Percentiles rank a stretch among this genome's conserved stretches.
Conservation (phyloP, 352 stramenopile genomes). For the Pseudoperonospora humuli region DNA sequence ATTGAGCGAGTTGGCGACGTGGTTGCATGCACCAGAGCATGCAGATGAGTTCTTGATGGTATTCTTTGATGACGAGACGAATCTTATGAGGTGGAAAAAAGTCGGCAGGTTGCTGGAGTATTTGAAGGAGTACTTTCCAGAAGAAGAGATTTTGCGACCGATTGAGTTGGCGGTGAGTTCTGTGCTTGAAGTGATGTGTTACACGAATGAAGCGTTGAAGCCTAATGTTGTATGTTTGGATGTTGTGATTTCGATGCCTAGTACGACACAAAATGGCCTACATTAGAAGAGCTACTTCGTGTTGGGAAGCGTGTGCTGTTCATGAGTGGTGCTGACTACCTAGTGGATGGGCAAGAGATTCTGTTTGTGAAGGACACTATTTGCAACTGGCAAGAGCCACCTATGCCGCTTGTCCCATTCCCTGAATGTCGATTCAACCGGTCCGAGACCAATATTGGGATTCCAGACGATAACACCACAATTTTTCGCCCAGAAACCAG, state of each 20-base stretch:
- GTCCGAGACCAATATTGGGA: conserved; percentile 27
- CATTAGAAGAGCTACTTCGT: conserved; percentile 51
- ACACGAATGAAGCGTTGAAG: neutral
- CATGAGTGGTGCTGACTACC: conserved; percentile 72
- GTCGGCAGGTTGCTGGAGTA: conserved; percentile 53
- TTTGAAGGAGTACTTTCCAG: conserved; percentile 49
- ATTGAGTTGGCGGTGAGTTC: conserved; percentile 46
- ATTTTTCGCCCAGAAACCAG: conserved; percentile 81
- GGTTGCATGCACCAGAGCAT: conserved; percentile 52
- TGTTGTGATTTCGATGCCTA: conserved; percentile 8
- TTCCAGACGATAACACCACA: conserved; percentile 36
- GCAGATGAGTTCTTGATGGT: conserved; percentile 66
- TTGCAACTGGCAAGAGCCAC: conserved; percentile 73
- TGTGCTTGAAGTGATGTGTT: neutral
- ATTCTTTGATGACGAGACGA: conserved; percentile 77
- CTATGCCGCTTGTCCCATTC: conserved; percentile 49
- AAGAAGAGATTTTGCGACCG: conserved; percentile 57
- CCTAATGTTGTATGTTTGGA: neutral
- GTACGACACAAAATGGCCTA: conserved; percentile 47
- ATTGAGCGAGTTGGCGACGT: conserved; percentile 48
- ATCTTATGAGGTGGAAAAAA: conserved; percentile 78
- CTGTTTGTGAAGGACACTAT: conserved; percentile 73
- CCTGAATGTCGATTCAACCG: conserved; percentile 51
- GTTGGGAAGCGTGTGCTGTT: conserved; percentile 69
- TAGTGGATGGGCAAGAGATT: conserved; percentile 43